Percentiles rank a stretch among this genome's conserved stretches.
Evolutionary conservation across 1,284 basidiomycete species (phyloP).

Genomic region (Ustilago loliicola): DNA sequence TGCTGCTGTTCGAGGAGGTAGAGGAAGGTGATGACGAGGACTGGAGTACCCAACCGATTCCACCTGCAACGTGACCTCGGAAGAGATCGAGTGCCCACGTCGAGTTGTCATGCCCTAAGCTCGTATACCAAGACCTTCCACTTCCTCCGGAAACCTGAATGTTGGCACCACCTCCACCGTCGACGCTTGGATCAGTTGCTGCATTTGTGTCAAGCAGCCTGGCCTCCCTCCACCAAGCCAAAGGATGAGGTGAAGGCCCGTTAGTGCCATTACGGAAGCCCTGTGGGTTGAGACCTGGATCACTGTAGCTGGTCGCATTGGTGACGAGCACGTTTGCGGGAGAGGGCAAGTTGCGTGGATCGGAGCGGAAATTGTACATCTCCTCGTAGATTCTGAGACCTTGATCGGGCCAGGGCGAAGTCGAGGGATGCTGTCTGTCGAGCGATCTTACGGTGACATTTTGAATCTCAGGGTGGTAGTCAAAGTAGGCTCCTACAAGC

Average conservation of each 20-base stretch:
- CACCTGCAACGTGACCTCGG: conserved; percentile 79
- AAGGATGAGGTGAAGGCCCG: conserved; percentile 74
- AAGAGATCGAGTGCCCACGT: conserved; percentile 77
- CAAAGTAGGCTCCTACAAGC: conserved; percentile 77
- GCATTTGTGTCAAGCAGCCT: conserved; percentile 69
- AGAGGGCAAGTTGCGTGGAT: conserved; percentile 75
- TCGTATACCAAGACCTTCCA: conserved; percentile 85
- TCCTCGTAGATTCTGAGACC: conserved; percentile 53
- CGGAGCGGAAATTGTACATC: conserved; percentile 82
- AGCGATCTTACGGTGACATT: conserved; percentile 70
- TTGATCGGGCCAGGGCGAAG: conserved; percentile 36
- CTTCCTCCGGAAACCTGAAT: conserved; percentile 69
- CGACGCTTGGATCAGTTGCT: conserved; percentile 33
- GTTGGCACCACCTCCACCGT: conserved; percentile 43
- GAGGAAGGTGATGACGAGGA: conserved; percentile 63
- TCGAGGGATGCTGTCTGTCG: conserved; percentile 39
- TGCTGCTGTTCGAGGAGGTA: conserved; percentile 1
- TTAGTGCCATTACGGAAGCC: conserved; percentile 76
- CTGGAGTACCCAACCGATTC: conserved; percentile 79
- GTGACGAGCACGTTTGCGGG: conserved; percentile 56
- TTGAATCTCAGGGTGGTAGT: conserved; percentile 80
- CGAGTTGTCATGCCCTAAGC: conserved; percentile 80
- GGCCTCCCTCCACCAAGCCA: conserved; percentile 84
- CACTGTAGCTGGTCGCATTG: conserved; percentile 46
- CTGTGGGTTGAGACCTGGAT: conserved; percentile 66